phyloP scores from a whole-genome alignment of 139 green algal genomes.

The Chlorella vulgaris region DNA sequence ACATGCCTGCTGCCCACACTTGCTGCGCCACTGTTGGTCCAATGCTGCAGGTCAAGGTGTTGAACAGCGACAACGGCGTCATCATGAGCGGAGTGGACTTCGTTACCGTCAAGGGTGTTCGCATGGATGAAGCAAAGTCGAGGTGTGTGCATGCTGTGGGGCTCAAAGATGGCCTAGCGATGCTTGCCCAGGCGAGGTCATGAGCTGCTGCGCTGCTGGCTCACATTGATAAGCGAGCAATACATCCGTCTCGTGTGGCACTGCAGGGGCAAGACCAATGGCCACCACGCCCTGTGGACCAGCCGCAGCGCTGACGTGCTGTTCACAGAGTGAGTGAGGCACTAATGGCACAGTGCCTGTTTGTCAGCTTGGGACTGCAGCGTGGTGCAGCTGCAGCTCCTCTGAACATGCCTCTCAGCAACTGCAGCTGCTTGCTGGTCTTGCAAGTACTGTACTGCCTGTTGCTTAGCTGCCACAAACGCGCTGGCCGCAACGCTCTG shows the following conservation, averaged over 20 bases:
- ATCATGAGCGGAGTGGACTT: constrained; percentile 6
- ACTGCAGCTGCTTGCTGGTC: too few relatives aligned
- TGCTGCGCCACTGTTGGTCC: too few relatives aligned
- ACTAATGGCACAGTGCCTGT: background rate
- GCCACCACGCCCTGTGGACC: constrained; percentile 25
- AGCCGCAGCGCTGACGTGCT: constrained; percentile 7
- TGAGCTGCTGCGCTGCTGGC: background rate
- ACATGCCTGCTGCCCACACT: too few relatives aligned
- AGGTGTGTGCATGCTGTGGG: too few relatives aligned
- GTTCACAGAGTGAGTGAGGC: constrained; percentile 22
- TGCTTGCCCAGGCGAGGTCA: too few relatives aligned
- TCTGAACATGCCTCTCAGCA: too few relatives aligned
- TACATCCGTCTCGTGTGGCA: background rate
- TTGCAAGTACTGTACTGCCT: too few relatives aligned
- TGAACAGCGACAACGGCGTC: constrained; percentile 17
- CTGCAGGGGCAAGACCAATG: background rate
- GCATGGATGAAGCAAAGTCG: background rate
- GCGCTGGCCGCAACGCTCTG: too few relatives aligned
- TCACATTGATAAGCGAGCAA: background rate
- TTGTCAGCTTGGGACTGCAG: background rate
- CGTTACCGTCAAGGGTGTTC: background rate
- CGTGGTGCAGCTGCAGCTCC: background rate
- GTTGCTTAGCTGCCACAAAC: too few relatives aligned
- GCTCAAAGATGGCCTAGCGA: too few relatives aligned
- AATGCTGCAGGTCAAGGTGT: background rate